Evolutionary conservation across 306 rosid genomes (phyloP).

Genomic region (Gynostemma pentaphyllum): DNA sequence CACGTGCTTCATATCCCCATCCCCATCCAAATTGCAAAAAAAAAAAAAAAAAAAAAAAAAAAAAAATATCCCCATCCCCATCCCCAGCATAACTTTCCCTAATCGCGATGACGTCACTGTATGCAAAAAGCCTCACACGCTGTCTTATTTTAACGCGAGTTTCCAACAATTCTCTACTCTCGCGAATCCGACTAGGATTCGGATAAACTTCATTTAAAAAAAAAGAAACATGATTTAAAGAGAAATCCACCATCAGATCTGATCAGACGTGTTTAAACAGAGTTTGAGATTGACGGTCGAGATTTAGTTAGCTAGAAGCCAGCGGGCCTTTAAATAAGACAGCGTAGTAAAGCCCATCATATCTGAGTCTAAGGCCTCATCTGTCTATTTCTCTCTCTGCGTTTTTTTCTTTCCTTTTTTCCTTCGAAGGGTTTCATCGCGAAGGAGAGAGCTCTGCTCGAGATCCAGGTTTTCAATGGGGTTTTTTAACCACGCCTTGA

Average conservation of each 20-base stretch:
- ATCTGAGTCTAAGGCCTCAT: conserved; percentile 9
- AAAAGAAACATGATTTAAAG: not conserved
- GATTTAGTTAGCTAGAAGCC: conserved; percentile 17
- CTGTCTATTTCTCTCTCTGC: not conserved
- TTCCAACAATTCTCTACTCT: not conserved
- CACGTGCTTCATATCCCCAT: conserved; percentile 2
- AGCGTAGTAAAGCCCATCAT: conserved; percentile 8
- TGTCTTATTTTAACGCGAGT: not conserved
- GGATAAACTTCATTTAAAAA: not conserved
- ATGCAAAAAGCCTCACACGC: not conserved
- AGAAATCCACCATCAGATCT: not conserved
- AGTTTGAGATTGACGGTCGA: conserved; percentile 17
- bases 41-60: too few species aligned
- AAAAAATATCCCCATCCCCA: too few species aligned
- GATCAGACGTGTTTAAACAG: not conserved
- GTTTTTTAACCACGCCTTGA: conserved; percentile 21
- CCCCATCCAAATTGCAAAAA: too few species aligned
- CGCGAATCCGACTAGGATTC: not conserved
- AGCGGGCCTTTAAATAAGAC: conserved; percentile 38
- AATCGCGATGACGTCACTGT: not conserved
- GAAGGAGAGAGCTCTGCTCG: conserved; percentile 27
- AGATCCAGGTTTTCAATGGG: conserved; percentile 58
- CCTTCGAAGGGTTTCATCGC: conserved; percentile 34
- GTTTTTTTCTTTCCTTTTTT: not conserved
- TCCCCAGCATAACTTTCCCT: not conserved